phyloP scores from a whole-genome alignment of 345 rosid genomes.

The Arabis hirsuta region DNA sequence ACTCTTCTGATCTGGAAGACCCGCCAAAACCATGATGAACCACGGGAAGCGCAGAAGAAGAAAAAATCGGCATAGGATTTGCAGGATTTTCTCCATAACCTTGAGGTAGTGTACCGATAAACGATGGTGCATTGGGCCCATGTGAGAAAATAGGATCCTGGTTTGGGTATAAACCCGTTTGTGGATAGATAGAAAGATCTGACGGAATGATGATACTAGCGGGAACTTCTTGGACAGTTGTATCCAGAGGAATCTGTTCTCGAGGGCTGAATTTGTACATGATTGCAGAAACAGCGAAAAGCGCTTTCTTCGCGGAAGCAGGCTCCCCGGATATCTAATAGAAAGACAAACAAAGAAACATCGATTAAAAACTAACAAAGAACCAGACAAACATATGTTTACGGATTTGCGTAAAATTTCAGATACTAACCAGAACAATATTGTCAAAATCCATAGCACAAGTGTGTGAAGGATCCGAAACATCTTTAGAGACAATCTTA shows the following conservation, averaged over 20 bases:
- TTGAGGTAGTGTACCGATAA: conserved; percentile 68
- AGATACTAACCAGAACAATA: conserved; percentile 67
- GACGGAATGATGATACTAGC: conserved; percentile 87
- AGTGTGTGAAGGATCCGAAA: conserved; percentile 75
- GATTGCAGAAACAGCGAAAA: conserved; percentile 83
- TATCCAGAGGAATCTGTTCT: conserved; percentile 86
- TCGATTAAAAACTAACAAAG: conserved; percentile 7
- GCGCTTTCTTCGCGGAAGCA: conserved; percentile 79
- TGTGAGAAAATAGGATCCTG: conserved; percentile 60
- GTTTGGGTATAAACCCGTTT: conserved; percentile 70
- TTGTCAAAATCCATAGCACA: conserved; percentile 97
- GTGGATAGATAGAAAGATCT: conserved; percentile 78
- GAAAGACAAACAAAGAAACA: conserved; percentile 23
- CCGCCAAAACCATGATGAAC: conserved; percentile 58
- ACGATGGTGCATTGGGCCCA: conserved; percentile 64
- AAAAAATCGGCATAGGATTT: conserved; percentile 69
- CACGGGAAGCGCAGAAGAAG: conserved; percentile 72
- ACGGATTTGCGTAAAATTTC: not conserved
- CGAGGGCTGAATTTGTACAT: conserved; percentile 85
- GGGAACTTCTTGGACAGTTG: conserved; percentile 65
- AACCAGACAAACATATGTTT: not conserved
- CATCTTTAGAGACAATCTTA: conserved; percentile 78
- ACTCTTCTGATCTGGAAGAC: conserved; percentile 65
- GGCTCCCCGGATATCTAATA: conserved; percentile 79
- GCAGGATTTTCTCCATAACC: conserved; percentile 65